These are phyloP conservation scores for Sphaerulina populicola DNA, from an alignment of 2,329 filamentous ascomycete species.

Conservation along the genomic window DNA sequence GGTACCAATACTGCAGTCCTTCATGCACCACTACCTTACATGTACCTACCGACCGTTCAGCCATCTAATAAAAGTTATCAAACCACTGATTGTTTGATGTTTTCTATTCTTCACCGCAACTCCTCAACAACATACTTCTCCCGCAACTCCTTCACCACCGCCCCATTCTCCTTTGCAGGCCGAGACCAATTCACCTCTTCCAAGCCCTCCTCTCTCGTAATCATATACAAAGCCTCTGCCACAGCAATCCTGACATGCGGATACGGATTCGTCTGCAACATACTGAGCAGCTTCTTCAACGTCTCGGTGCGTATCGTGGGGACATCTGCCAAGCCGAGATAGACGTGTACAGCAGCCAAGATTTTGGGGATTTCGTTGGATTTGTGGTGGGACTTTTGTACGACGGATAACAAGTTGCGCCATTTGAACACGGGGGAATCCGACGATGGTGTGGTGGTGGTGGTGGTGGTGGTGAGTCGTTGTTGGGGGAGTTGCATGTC, in stretches of 20 bases:
- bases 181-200: conserved; percentile 22
- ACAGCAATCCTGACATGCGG: conserved; percentile 54
- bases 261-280: conserved; percentile 70
- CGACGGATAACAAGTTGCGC: conserved; percentile 57
- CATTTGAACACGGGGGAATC: conserved; percentile 48
- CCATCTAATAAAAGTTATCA: no score
- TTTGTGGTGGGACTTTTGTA: conserved; percentile 75
- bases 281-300: conserved; percentile 58
- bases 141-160: conserved; percentile 7
- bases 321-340: conserved; percentile 58
- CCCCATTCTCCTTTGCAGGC: conserved; percentile 11
- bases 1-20: no score
- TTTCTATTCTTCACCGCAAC: no score
- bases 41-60: no score
- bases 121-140: not conserved
- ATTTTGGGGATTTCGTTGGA: conserved; percentile 74
- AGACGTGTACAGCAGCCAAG: conserved; percentile 70
- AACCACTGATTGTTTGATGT: no score
- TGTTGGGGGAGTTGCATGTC: conserved; percentile 40
- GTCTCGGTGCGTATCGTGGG: conserved; percentile 48
- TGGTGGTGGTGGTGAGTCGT: conserved; percentile 27
- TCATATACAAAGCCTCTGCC: conserved; percentile 37
- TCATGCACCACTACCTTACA: no score
- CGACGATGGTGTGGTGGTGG: not conserved
- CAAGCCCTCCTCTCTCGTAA: conserved; percentile 31